Percentiles rank a stretch among this genome's conserved stretches.
Evolutionary conservation across 306 rosid species (phyloP).

Genomic region (Chamaecrista fasciculata): DNA sequence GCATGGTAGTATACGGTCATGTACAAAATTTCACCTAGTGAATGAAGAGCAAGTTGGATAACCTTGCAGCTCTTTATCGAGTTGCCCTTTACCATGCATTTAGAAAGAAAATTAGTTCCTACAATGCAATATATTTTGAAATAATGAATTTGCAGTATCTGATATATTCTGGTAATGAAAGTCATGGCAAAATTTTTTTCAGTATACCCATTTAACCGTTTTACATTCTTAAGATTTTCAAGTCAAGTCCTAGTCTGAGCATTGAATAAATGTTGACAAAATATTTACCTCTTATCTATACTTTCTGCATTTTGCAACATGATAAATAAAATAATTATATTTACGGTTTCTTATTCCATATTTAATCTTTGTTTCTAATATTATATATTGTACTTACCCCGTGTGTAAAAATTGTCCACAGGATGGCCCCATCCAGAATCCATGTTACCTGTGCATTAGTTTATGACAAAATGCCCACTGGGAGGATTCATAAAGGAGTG

Average conservation of each 20-base stretch:
- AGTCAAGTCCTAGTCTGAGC: not conserved
- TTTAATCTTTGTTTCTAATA: not conserved
- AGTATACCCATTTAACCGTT: not conserved
- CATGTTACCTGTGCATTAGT: slow-evolving; percentile 97
- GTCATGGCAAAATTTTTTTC: slow-evolving; percentile 15
- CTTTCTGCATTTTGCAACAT: not conserved
- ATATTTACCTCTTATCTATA: not conserved
- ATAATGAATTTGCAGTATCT: not conserved
- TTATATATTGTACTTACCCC: not conserved
- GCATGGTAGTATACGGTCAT: not conserved
- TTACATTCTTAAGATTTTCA: not conserved
- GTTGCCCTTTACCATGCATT: not conserved
- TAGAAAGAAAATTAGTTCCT: not conserved
- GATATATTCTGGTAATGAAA: not conserved
- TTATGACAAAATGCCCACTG: slow-evolving; percentile 70
- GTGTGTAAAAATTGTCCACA: slow-evolving; percentile 42
- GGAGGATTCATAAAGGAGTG: slow-evolving; percentile 84
- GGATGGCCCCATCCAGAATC: slow-evolving; percentile 79
- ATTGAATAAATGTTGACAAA: slow-evolving; percentile 5
- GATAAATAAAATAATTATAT: not conserved
- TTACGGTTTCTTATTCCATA: not conserved
- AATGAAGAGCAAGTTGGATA: slow-evolving; percentile 21
- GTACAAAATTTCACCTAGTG: slow-evolving; percentile 9
- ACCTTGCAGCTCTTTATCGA: slow-evolving; percentile 4
- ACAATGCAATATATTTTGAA: not conserved